Conservation (phyloP, 257 asterid species). For the Capsicum chinense region DNA sequence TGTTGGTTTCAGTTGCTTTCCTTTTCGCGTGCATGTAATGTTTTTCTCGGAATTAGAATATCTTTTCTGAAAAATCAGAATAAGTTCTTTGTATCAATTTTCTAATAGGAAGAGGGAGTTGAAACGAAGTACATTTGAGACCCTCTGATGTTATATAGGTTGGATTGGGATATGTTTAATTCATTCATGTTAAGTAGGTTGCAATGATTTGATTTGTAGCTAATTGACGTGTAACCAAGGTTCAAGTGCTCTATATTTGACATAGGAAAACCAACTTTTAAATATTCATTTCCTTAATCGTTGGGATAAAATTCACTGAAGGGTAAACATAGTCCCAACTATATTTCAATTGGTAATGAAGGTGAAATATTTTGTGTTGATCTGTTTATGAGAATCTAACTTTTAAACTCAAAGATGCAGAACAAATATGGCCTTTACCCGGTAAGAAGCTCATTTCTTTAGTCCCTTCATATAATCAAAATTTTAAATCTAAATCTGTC, state of each 20-base stretch:
- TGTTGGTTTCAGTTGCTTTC: neutral
- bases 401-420: conserved; percentile 3
- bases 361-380: neutral
- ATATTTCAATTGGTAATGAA: neutral
- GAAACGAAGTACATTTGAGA: neutral
- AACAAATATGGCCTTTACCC: neutral
- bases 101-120: neutral
- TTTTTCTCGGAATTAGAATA: neutral
- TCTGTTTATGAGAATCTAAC: neutral
- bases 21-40: neutral
- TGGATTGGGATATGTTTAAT: neutral
- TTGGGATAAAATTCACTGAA: neutral
- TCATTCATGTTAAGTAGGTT: neutral
- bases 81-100: neutral
- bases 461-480: neutral
- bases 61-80: neutral
- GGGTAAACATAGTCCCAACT: neutral
- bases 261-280: neutral
- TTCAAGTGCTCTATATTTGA: conserved; percentile 9
- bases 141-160: neutral
- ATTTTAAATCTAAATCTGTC: neutral
- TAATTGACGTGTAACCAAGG: neutral
- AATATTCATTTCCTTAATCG: neutral
- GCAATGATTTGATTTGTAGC: neutral
- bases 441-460: neutral